These are phyloP conservation scores for Megacollybia marginata DNA, from an alignment of 768 basidiomycete species.

Conservation along the genomic window DNA sequence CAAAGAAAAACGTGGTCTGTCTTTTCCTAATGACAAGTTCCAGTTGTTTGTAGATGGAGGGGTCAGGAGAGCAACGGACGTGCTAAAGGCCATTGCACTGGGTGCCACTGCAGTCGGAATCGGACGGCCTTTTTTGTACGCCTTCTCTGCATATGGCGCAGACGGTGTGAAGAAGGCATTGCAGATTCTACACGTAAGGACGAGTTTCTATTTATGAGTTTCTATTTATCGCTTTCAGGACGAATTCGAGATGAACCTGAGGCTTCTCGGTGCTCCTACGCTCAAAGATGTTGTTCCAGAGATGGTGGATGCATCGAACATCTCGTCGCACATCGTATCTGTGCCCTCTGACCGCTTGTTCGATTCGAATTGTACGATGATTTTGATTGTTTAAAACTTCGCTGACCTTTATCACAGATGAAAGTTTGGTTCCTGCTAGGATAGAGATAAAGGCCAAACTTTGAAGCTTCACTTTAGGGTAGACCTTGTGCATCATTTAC, in stretches of 20 bases:
- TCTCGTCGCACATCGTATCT: conserved; percentile 56
- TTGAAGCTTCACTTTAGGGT: no score
- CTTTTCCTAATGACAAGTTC: conserved; percentile 74
- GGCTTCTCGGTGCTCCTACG: conserved; percentile 78
- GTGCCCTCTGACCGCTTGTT: conserved; percentile 74
- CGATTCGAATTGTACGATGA: conserved; percentile 67
- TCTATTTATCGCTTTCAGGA: conserved; percentile 41
- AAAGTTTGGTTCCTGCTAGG: no score
- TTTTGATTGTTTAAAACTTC: not conserved
- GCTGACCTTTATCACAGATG: no score
- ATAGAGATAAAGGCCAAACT: no score
- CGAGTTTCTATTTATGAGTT: not conserved
- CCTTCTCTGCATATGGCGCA: conserved; percentile 82
- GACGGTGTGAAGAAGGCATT: conserved; percentile 83
- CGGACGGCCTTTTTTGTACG: conserved; percentile 83
- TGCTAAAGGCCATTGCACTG: conserved; percentile 80
- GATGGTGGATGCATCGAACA: conserved; percentile 82
- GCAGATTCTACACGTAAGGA: conserved; percentile 62
- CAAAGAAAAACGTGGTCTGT: conserved; percentile 53
- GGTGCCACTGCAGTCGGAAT: conserved; percentile 89
- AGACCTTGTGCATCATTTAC: no score
- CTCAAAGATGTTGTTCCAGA: conserved; percentile 74
- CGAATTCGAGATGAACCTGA: conserved; percentile 98
- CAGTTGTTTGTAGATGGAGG: conserved; percentile 93
- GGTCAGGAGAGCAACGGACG: conserved; percentile 83